Evolutionary conservation across 148 eudicot species (phyloP).

Genomic region (Bassia scoparia): DNA sequence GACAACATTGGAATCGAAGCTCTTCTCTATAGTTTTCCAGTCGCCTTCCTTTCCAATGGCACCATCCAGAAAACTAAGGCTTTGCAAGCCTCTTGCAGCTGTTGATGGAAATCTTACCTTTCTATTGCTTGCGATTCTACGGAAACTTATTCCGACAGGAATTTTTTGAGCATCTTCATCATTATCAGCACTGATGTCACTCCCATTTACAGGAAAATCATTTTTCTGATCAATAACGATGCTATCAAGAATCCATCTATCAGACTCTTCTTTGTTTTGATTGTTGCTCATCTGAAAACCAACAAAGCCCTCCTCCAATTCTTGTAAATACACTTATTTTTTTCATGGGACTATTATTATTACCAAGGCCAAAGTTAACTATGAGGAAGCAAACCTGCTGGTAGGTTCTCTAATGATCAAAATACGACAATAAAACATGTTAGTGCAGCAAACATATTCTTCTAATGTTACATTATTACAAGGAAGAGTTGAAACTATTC

Average conservation of each 20-base stretch:
- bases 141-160: slow-evolving; percentile 9
- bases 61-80: slow-evolving; percentile 69
- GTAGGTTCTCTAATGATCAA: too few species aligned
- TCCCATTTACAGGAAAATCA: neutral
- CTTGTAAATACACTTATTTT: neutral
- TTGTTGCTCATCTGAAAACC: slow-evolving; percentile 19
- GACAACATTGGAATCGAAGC: slow-evolving; percentile 45
- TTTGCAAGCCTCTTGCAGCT: slow-evolving; percentile 58
- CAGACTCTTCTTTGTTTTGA: slow-evolving; percentile 5
- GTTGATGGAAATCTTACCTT: slow-evolving; percentile 44
- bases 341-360: neutral
- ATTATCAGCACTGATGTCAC: neutral
- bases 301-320: slow-evolving; percentile 13
- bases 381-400: too few species aligned
- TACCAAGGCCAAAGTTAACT: too few species aligned
- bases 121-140: slow-evolving; percentile 27
- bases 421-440: too few species aligned
- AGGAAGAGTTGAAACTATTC: too few species aligned
- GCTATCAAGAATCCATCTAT: slow-evolving; percentile 15
- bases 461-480: too few species aligned
- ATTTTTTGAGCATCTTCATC: slow-evolving; percentile 3
- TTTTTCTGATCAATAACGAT: slow-evolving; percentile 16
- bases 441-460: too few species aligned
- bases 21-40: slow-evolving; percentile 66
- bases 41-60: slow-evolving; percentile 70